phyloP scores from a whole-genome alignment of 2,329 filamentous ascomycete species.

The Cryoendolithus antarcticus region DNA sequence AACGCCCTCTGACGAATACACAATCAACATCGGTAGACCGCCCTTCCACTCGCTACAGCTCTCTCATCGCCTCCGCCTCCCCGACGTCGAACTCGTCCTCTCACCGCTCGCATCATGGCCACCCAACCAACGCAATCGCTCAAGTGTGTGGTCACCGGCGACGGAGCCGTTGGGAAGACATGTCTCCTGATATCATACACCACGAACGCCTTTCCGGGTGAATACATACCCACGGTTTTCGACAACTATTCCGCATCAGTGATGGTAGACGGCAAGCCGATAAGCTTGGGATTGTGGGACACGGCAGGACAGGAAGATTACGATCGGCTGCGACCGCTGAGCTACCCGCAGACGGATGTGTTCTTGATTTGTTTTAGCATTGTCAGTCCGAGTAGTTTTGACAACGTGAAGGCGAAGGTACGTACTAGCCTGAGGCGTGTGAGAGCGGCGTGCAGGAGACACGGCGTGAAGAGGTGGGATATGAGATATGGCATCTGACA shows the following conservation, averaged over 20 bases:
- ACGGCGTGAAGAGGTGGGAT: too few relatives aligned
- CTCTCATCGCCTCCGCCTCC: too few relatives aligned
- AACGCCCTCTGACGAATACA: too few relatives aligned
- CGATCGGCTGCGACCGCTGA: constrained; percentile 86
- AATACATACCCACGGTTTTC: constrained; percentile 98
- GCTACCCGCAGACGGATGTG: constrained; percentile 95
- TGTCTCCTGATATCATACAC: constrained; percentile 99
- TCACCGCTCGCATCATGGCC: constrained; percentile 4
- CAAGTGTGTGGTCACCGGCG: constrained; percentile 95
- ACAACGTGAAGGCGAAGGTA: constrained; percentile 98
- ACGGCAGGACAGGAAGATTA: constrained; percentile 99
- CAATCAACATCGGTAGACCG: too few relatives aligned
- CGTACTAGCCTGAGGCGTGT: constrained; percentile 44
- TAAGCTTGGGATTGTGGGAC: constrained; percentile 95
- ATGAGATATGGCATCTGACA: too few relatives aligned
- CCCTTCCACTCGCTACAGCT: too few relatives aligned
- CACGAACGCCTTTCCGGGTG: constrained; percentile 98
- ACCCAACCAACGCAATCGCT: constrained; percentile 28
- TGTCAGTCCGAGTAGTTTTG: constrained; percentile 92
- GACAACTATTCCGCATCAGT: constrained; percentile 99
- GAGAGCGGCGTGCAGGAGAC: too few relatives aligned
- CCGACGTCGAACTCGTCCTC: constrained; percentile 46
- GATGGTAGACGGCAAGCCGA: constrained; percentile 96
- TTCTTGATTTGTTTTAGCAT: constrained; percentile 98
- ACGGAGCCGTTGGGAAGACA: constrained; percentile 99